Percentiles rank a stretch among this genome's conserved stretches.
phyloP scores from a whole-genome alignment of 495 filamentous ascomycete genomes.

The Diplogelasinospora grovesii region DNA sequence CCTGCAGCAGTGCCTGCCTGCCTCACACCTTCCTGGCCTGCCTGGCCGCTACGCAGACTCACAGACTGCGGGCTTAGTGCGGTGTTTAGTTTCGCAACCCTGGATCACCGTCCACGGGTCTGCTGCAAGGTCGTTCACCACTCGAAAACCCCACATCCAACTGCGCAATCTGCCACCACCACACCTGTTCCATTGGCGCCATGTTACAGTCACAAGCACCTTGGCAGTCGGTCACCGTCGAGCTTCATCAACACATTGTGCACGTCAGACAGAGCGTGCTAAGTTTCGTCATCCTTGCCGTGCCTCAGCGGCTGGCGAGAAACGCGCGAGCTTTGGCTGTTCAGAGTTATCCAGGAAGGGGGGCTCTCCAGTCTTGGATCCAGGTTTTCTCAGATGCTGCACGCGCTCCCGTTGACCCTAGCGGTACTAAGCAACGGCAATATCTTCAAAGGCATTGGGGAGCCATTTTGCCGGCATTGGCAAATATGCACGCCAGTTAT shows the following conservation, averaged over 20 bases:
- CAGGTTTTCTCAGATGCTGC: slow-evolving; percentile 20
- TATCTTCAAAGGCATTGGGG: slow-evolving; percentile 26
- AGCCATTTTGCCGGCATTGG: slow-evolving; percentile 32
- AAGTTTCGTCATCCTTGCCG: slow-evolving; percentile 18
- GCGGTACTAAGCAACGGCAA: slow-evolving; percentile 19
- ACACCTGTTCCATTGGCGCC: slow-evolving; percentile 1
- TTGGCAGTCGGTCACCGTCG: too few relatives aligned
- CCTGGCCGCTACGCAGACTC: neutral
- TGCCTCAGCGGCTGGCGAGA: slow-evolving; percentile 10
- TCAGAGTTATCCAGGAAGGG: slow-evolving; percentile 14
- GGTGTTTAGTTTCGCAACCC: slow-evolving; percentile 9
- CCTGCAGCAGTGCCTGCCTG: too few relatives aligned
- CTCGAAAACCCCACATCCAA: slow-evolving; percentile 9
- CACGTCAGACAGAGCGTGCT: neutral
- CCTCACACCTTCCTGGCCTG: neutral
- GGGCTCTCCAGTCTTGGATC: slow-evolving; percentile 10
- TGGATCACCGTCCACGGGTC: slow-evolving; percentile 6
- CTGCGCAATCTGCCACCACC: slow-evolving; percentile 4
- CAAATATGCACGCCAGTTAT: slow-evolving; percentile 32
- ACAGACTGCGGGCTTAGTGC: slow-evolving; percentile 10
- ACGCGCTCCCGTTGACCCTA: slow-evolving; percentile 19
- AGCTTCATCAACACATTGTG: too few relatives aligned
- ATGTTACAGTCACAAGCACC: slow-evolving; percentile 5
- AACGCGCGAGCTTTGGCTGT: slow-evolving; percentile 9
- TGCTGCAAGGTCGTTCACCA: slow-evolving; percentile 1